Evolutionary conservation across 1,284 basidiomycete species (phyloP), one percentile per base, ranked within the genome.

Genomic region (Cutaneotrichosporon sp.): DNA sequence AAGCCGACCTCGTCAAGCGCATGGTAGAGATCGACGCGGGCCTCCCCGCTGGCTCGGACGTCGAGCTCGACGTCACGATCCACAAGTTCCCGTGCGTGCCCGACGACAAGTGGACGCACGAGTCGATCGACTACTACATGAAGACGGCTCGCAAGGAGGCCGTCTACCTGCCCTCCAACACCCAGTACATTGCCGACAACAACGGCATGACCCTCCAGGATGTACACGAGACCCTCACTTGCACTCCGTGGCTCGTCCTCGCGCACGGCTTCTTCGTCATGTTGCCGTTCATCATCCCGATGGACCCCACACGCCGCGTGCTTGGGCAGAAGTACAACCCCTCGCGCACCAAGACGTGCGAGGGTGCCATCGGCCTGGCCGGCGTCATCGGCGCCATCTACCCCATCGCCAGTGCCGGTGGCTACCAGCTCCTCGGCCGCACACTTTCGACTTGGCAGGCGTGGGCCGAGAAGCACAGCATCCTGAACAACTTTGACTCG

Each of bases 401-500:
- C 67, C 87, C 86, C 0, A 81, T 87, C 47, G 84, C 85, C 57
- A 86, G 84, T 4, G 87, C 87, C 0, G 87, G 87, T 22, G 86
- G 86, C 0, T 88, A 87, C 71, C 86, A 87, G 68, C 77, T 88
- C 3, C 86, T 83, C 66, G 87, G 76, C 6, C 64, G 75, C 45
- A 71, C 75, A 0, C 62, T 77, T 25, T 66, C 72, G 4, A 67
- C 74, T 2, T 76, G 73, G 73, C 69, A 72, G 58, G 70, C 66
- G 14, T 66, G 61, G 58, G 33, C 36, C 43, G 80, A 82, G 1
- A 78, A 76, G 43, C 88, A 87, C 2, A 89, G 87, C 86, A 69
- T 89, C 2, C 76, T 89, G 14, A 73, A 81, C 18, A 83, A 85
- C 2, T 90, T 90, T 67, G 87, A 89, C 70, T 85, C 87, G 72